Evolutionary conservation across 2,329 filamentous ascomycete genomes (phyloP), one percentile per base, ranked within the genome.

Genomic region (Exserohilum turcica): DNA sequence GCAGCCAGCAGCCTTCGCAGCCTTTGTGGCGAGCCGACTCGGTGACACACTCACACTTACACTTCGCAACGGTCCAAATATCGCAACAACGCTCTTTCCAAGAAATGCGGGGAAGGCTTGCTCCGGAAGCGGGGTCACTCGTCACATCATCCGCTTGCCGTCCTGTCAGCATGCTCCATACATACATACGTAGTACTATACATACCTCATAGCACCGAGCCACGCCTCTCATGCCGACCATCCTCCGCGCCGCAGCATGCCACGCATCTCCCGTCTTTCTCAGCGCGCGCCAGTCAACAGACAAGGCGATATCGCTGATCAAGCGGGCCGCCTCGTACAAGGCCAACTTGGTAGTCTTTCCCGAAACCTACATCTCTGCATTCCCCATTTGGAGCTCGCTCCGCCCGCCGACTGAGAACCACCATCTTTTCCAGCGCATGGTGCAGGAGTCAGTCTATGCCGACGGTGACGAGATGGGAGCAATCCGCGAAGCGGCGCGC

Each of bases 371-470:
- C 60, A 81, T 84, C 36, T 76, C 81, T 0, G 82, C 79, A 0
- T 84, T 83, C 43, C 82, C 82, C 0, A 49, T 82, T 16, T 84
- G 82, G 82, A 79, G 76, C 16, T 70, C 79, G 1, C 18, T 81
- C 0, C 70, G 74, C 0, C 61, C 81, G 0, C 82, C 82, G 0
- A 77, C 76, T 0, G 76, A 81, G 5, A 82, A 82, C 52, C 81
- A 84, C 51, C 62, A 67, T 8, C 69, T 83, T 44, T 84, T 83
- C 64, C 67, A 72, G n/a, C 72, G 70, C 5, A 78, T 84, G 61
- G 64, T 61, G 7, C 48, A 52, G 42, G 40, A 52, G 33, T 42
- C 43, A 8, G 42, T 45, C 13, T 62, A 54, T 42, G 54, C 52
- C 13, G 52, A 54, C 29, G 53, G 45, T 6, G 45, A 58, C 27